Percentiles rank a stretch among this genome's conserved stretches.
These are phyloP conservation scores for Ogataea glucozyma DNA, from an alignment of 805 yeast species.

Conservation along the genomic window DNA sequence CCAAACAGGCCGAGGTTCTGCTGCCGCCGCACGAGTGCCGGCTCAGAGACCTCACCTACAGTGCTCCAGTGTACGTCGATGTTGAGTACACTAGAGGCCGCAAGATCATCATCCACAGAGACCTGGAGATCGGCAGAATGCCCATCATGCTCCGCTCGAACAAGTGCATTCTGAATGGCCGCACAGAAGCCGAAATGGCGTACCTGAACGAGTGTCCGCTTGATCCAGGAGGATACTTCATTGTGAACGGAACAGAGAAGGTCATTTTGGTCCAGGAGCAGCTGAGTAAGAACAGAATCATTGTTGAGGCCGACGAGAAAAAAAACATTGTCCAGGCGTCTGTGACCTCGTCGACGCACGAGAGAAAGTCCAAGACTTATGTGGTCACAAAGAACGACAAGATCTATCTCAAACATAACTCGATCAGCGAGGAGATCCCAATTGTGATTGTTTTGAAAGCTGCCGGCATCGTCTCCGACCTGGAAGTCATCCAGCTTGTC, in stretches of 20 bases:
- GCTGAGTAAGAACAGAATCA: constrained; percentile 92
- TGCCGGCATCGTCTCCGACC: constrained; percentile 88
- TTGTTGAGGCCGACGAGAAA: constrained; percentile 96
- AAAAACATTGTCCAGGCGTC: constrained; percentile 95
- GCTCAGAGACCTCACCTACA: constrained; percentile 87
- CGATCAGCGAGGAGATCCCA: constrained; percentile 93
- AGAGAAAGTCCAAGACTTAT: constrained; percentile 95
- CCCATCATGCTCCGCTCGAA: constrained; percentile 97
- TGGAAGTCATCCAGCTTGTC: constrained; percentile 90
- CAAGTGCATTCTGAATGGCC: constrained; percentile 83
- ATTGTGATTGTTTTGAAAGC: constrained; percentile 92
- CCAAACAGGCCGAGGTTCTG: constrained; percentile 55
- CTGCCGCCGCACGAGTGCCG: constrained; percentile 95
- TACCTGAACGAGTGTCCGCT: constrained; percentile 88
- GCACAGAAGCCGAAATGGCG: constrained; percentile 84
- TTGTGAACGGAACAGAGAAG: constrained; percentile 97
- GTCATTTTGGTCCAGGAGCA: constrained; percentile 97
- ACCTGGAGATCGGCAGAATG: constrained; percentile 95
- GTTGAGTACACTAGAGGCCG: constrained; percentile 96
- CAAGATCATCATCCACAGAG: constrained; percentile 84
- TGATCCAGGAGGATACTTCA: constrained; percentile 98
- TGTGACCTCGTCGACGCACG: constrained; percentile 97
- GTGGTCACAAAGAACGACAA: constrained; percentile 89
- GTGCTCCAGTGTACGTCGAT: constrained; percentile 95
- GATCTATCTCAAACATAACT: constrained; percentile 91